Base-by-base conservation (phyloP, 2,329 filamentous ascomycete species). In the Clonostachys solani region DNA sequence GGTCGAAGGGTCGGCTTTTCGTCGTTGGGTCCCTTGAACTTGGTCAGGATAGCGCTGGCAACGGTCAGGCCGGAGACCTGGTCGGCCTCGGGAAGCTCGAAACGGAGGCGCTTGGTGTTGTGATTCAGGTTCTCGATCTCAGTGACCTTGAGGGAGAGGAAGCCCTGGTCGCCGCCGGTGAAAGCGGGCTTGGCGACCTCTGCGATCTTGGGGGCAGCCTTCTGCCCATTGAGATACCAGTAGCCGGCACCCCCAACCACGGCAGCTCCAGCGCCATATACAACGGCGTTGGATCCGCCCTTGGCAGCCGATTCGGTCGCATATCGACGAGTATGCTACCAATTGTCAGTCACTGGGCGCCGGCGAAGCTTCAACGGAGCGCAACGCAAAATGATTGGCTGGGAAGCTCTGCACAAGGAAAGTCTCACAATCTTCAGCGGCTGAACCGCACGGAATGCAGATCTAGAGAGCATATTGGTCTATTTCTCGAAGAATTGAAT, bases 71-170 rank as follows among this genome's bases (percentile, higher is more conserved):
- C 94, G 49, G 89, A 92, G 46, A 95, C 86, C 69, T 86, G 82
- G 64, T 96, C 87, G 52, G 82, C 77, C 65, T 95, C 88, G 15
- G 89, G 89, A 40, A 97, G 83, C 60, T 86, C 83, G 71, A 99
- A 97, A 58, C 88, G 84, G 64, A 97, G 78, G 59, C 81, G 85
- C 83, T 97, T 97, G 59, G 91, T 95, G 78, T 97, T 97, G 78
- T 92, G 87, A 76, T 90, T 96, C 72, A 96, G 71, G 42, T 76
- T 71, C 71, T 95, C 87, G 44, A 91, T 80, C 47, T 86, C 83
- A 48, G 89, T 81, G 48, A 97, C 77, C 72, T 87, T 84, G 56
- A 97, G 78, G 52, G 83, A 84, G 53, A 96, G 67, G 71, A 91
- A 97, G 56, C 90, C 92, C 71, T 96, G 91, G 52, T 95, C 89